Percentiles rank a stretch among this genome's conserved stretches.
phyloP scores from a whole-genome alignment of 164 flowering plant genomes.

The Berberis vulgaris region DNA sequence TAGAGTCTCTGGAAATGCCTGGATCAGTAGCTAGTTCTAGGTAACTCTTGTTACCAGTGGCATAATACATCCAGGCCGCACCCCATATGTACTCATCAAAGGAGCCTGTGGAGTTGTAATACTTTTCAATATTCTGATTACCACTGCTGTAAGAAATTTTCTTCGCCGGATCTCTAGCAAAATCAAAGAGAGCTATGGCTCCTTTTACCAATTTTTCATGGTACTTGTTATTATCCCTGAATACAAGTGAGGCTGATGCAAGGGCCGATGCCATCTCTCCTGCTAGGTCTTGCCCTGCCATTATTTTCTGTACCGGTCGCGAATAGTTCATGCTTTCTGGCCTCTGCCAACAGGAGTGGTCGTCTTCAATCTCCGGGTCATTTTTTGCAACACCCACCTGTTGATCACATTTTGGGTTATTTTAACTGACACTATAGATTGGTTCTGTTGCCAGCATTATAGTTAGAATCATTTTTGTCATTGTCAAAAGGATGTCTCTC shows the following conservation, averaged over 20 bases:
- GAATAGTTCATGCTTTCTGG: constrained; percentile 78
- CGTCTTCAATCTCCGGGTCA: constrained; percentile 40
- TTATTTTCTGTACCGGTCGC: constrained; percentile 20
- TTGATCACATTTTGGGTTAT: background rate
- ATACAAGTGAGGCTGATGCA: constrained; percentile 84
- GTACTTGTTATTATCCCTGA: constrained; percentile 45
- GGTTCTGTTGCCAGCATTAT: no score
- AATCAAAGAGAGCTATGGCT: constrained; percentile 44
- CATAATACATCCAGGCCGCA: constrained; percentile 69
- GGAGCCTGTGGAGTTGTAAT: constrained; percentile 61
- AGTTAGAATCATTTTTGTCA: no score
- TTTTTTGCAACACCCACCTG: constrained; percentile 54
- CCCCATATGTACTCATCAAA: constrained; percentile 91
- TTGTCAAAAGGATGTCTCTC: no score
- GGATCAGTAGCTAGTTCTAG: constrained; percentile 48
- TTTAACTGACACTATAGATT: background rate
- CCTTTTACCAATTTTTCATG: constrained; percentile 53
- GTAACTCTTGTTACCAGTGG: constrained; percentile 61
- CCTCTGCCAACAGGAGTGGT: constrained; percentile 64
- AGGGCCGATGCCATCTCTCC: constrained; percentile 86
- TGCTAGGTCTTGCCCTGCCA: constrained; percentile 54
- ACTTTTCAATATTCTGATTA: constrained; percentile 27
- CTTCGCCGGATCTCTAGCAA: constrained; percentile 37
- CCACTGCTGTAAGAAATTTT: constrained; percentile 31
- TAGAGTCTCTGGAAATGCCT: constrained; percentile 36